Conservation (phyloP, 495 filamentous ascomycete species). For the Thermothielavioides terrestris region DNA sequence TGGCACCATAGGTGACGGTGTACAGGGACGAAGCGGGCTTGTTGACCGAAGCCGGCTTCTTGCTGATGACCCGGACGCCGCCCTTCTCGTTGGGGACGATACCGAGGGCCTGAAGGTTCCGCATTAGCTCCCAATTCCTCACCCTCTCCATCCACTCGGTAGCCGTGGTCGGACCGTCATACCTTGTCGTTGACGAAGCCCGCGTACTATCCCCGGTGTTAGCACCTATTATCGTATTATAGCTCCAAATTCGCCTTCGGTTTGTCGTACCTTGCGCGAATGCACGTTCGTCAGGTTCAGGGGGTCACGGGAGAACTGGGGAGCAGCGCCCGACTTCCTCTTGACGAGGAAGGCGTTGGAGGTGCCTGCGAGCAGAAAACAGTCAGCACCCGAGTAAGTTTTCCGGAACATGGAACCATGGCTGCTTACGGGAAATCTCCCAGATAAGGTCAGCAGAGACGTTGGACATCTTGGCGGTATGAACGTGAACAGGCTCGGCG, state of each 20-base stretch:
- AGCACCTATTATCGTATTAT: conserved; percentile 18
- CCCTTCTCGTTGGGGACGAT: conserved; percentile 58
- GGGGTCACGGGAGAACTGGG: conserved; percentile 87
- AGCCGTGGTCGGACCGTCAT: conserved; percentile 21
- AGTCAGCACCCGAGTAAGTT: conserved; percentile 1
- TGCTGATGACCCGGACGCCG: conserved; percentile 66
- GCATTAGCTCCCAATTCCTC: conserved; percentile 15
- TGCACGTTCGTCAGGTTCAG: conserved; percentile 86
- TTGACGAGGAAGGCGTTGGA: conserved; percentile 85
- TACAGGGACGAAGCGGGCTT: conserved; percentile 59
- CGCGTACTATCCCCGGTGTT: conserved; percentile 54
- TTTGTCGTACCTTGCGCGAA: conserved; percentile 67
- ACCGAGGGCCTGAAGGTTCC: conserved; percentile 65
- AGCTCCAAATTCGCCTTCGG: background rate
- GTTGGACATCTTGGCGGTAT: conserved; percentile 45
- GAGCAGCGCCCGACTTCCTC: conserved; percentile 64
- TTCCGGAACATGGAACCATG: background rate
- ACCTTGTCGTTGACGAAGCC: conserved; percentile 93
- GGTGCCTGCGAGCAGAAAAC: conserved; percentile 45
- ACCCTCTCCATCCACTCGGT: background rate
- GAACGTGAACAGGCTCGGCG: conserved; percentile 15
- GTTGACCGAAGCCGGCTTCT: conserved; percentile 64
- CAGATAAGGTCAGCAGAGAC: conserved; percentile 84
- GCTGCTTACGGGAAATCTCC: conserved; percentile 74
- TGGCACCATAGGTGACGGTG: conserved; percentile 56